Evolutionary conservation across 495 filamentous ascomycete genomes (phyloP).

Genomic region (Neurospora discreta): DNA sequence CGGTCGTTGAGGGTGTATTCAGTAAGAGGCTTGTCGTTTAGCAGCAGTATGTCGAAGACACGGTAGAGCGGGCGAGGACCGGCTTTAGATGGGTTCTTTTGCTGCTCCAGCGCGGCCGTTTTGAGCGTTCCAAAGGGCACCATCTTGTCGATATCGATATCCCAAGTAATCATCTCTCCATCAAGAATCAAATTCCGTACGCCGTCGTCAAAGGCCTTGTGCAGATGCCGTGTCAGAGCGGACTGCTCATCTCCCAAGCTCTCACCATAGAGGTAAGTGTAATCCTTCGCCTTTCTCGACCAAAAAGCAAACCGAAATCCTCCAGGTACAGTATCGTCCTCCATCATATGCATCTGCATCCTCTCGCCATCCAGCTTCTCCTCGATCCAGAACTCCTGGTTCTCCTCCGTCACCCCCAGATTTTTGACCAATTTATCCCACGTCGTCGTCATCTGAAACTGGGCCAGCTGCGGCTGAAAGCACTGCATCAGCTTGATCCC

Average conservation of each 20-base stretch:
- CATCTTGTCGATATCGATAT: constrained; percentile 72
- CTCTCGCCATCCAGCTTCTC: constrained; percentile 96
- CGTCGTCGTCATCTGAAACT: constrained; percentile 76
- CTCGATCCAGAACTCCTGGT: constrained; percentile 86
- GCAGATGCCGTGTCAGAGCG: constrained; percentile 71
- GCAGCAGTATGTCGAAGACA: constrained; percentile 82
- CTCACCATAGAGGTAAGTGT: constrained; percentile 86
- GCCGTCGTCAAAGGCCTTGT: constrained; percentile 62
- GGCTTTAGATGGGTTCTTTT: constrained; percentile 60
- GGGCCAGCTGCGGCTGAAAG: constrained; percentile 92
- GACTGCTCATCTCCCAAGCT: constrained; percentile 62
- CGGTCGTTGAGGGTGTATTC: constrained; percentile 76
- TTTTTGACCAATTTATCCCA: constrained; percentile 72
- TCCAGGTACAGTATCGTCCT: constrained; percentile 54
- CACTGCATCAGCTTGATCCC: constrained; percentile 83
- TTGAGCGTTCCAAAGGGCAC: constrained; percentile 90
- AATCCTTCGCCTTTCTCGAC: constrained; percentile 95
- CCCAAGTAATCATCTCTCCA: constrained; percentile 98
- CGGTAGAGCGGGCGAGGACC: constrained; percentile 70
- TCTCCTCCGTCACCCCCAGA: constrained; percentile 57
- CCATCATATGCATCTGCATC: constrained; percentile 90
- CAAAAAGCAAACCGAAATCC: constrained; percentile 77
- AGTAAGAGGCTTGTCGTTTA: constrained; percentile 72
- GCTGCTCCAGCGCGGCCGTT: constrained; percentile 73
- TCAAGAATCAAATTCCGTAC: constrained; percentile 84